Base-by-base conservation (phyloP, 1,284 basidiomycete species). In the Porphyrellus sp. region DNA sequence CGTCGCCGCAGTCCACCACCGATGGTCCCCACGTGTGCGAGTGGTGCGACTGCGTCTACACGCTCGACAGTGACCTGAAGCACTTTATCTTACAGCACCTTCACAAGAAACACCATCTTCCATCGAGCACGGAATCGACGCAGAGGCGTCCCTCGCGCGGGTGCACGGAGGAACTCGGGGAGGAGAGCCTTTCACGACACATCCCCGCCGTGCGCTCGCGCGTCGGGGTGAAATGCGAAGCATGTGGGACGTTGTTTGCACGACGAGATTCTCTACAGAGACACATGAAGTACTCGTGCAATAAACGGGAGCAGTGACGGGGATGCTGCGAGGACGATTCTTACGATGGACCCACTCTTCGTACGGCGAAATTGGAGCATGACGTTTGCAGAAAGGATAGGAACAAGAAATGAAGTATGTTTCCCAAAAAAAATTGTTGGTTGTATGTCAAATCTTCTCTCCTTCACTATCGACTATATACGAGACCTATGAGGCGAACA, bases 241-340 rank as follows among this genome's bases (percentile, higher is more conserved):
- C 4, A 8, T 67, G 65, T 34, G 56, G 64, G 6, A 52, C 56
- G 1, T 43, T 28, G 5, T 64, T 67, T 46, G 65, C 65, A 8
- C 64, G 68, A 20, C 50, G 11, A 24, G 65, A 69, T n/a, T 70
- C 65, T n/a, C 60, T 69, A 16, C 63, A 49, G 42, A 61, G 65
- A 9, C 65, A 67, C 5, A 45, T 59, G 20, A 57, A 16, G 31
- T 61, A 68, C 1, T 58, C 63, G 5, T 62, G 63, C 6, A 57
- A 5, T 38, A 43, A 49, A 25, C 16, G 8, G 49, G 24, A 39
- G 6, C 8, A 1, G 15, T 51, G 13, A 51, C 16, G 2, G 11
- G 11, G 5, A 28, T 31, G n/a, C n/a, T n/a, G n/a, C n/a, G n/a
- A n/a, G n/a, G n/a, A n/a, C n/a, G n/a, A n/a, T n/a, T n/a, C 18